These are phyloP conservation scores for Saccharum officinarum DNA, from an alignment of 176 grass and related monocot species.

Conservation along the genomic window DNA sequence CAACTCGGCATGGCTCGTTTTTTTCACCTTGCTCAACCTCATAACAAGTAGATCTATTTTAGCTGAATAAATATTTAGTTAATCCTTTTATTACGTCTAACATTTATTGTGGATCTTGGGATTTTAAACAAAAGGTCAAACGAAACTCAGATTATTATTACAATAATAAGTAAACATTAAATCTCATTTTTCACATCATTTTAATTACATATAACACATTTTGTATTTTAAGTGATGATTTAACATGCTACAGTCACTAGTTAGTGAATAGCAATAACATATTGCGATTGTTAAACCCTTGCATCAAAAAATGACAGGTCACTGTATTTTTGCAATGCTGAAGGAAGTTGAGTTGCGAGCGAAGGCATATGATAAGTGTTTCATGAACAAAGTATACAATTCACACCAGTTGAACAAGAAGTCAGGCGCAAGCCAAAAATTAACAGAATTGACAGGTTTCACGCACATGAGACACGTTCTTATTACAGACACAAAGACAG, in stretches of 20 bases:
- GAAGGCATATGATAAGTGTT: neutral
- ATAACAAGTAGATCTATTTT: no score
- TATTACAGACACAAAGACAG: slow-evolving; percentile 27
- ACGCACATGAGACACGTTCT: neutral
- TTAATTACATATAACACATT: no score
- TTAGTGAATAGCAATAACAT: neutral
- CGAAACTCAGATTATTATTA: no score
- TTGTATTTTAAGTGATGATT: no score
- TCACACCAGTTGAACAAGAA: neutral
- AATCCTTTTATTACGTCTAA: no score
- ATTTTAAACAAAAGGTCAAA: no score
- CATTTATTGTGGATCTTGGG: no score
- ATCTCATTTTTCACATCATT: no score
- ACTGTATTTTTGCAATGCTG: neutral
- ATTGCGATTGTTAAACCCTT: neutral
- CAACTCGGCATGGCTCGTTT: no score
- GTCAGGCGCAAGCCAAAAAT: neutral
- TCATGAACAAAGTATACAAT: neutral
- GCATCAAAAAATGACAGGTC: neutral
- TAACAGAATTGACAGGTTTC: neutral
- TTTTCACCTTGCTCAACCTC: no score
- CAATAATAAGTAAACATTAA: no score
- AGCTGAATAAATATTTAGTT: no score
- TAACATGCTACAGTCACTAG: neutral
- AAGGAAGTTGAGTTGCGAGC: neutral